Conservation (phyloP, 176 grass and related monocot genomes). For the Musa itinerans region DNA sequence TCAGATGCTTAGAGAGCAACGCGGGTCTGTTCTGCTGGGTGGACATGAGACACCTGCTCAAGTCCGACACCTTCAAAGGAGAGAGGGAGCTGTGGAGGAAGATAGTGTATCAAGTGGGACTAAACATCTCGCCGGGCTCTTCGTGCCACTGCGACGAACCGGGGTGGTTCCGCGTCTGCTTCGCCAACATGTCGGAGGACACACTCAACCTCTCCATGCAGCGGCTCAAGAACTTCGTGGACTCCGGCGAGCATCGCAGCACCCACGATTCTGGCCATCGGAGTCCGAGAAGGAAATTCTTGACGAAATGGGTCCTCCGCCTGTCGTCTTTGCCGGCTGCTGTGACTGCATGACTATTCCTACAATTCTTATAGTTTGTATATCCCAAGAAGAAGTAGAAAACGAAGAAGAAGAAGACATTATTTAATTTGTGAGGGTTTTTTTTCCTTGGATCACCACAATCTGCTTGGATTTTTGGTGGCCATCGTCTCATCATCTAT, state of each 20-base stretch:
- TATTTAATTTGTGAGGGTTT: no score
- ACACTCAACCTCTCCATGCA: constrained; percentile 62
- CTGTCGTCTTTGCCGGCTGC: background rate
- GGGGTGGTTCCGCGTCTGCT: constrained; percentile 90
- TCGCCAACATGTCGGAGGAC: constrained; percentile 79
- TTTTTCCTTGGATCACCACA: no score
- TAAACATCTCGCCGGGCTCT: constrained; percentile 80
- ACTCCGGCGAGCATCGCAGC: background rate
- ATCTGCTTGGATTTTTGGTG: no score
- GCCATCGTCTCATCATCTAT: no score
- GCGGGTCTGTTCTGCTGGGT: constrained; percentile 95
- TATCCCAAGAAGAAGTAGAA: no score
- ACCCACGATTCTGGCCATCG: background rate
- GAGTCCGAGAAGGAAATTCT: background rate
- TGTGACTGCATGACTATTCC: background rate
- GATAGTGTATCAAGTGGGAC: constrained; percentile 64
- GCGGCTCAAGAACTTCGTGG: constrained; percentile 52
- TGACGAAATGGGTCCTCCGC: constrained; percentile 15
- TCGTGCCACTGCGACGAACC: constrained; percentile 89
- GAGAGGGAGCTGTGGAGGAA: constrained; percentile 94
- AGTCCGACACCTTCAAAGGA: constrained; percentile 34
- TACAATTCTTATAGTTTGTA: background rate
- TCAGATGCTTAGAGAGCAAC: constrained; percentile 53
- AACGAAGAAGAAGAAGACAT: no score
- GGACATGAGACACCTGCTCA: constrained; percentile 56